Evolutionary conservation across 2,329 filamentous ascomycete species (phyloP).

Genomic region (Aspergillus terreus): DNA sequence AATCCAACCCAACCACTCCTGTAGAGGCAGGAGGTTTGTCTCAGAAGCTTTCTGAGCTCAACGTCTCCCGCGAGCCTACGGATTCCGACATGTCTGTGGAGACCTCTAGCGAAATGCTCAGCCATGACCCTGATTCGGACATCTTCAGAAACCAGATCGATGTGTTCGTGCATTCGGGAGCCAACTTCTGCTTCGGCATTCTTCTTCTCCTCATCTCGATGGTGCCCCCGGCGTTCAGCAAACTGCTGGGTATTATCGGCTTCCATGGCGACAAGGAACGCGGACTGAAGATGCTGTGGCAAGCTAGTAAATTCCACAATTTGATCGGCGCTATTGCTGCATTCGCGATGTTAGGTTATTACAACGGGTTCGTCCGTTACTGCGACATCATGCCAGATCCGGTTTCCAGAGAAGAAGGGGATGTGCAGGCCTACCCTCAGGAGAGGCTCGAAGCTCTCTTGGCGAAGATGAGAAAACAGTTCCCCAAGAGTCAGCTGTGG

Average conservation of each 20-base stretch:
- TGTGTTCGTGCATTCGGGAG: slow-evolving; percentile 82
- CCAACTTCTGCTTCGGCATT: slow-evolving; percentile 85
- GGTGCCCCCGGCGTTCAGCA: slow-evolving; percentile 86
- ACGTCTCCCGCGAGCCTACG: slow-evolving; percentile 14
- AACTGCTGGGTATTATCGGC: slow-evolving; percentile 79
- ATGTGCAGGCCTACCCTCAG: slow-evolving; percentile 68
- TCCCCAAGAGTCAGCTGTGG: slow-evolving; percentile 83
- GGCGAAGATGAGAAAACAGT: slow-evolving; percentile 68
- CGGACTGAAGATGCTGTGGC: slow-evolving; percentile 85
- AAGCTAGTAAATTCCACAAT: slow-evolving; percentile 78
- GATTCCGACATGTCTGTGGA: slow-evolving; percentile 18
- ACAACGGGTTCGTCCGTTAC: slow-evolving; percentile 80
- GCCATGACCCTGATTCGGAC: slow-evolving; percentile 56
- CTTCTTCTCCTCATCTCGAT: slow-evolving; percentile 85
- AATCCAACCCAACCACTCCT: slow-evolving; percentile 12
- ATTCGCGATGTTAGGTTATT: slow-evolving; percentile 76
- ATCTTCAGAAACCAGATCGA: slow-evolving; percentile 74
- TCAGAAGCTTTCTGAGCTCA: slow-evolving; percentile 21
- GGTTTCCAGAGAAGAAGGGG: slow-evolving; percentile 43
- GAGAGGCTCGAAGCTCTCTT: slow-evolving; percentile 66
- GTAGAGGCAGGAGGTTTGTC: slow-evolving; percentile 17
- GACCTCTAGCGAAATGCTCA: slow-evolving; percentile 28
- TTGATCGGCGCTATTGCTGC: slow-evolving; percentile 90
- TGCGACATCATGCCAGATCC: slow-evolving; percentile 76
- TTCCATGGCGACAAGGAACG: slow-evolving; percentile 84